Evolutionary conservation across 192 early-diverging fungal species (phyloP), one percentile per base, ranked within the genome.

Genomic region (Mortierella hygrophila): DNA sequence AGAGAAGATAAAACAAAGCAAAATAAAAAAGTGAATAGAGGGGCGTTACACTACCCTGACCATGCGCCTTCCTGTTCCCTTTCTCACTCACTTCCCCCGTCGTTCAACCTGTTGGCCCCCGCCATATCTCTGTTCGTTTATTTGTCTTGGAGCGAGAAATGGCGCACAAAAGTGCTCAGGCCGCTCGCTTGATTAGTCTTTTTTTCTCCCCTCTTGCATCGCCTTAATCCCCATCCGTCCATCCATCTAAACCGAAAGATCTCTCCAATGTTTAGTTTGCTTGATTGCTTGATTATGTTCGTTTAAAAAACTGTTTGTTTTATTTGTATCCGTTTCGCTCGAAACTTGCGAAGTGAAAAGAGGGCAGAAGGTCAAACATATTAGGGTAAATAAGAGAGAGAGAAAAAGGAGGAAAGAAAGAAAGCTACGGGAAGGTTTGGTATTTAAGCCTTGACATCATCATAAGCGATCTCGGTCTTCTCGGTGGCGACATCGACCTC

Each of bases 371-470:
- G 68, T 69, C 26, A 72, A 72, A 52, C 35, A 44, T 79, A 57
- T 29, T 72, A 79, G 42, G 55, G 74, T 60, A 47, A 40, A 29
- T 13, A 70, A 21, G 41, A 49, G 13, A 21, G 41, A 49, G 13
- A 26, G 18, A 70, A 49, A 68, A 76, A 32, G 11, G 11, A 9
- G 7, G 42, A n/a, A 15, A n/a, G 8, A 41, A 2, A 44, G n/a
- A 26, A 65, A 68, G 9, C 49, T 52, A 21, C 18, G 18, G 23
- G 23, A 26, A 60, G 3, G 60, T 1, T 32, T 20, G 32, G 32
- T 42, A 47, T 52, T 78, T 73, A 80, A 37, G 71, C 78, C 70
- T 80, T 73, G 78, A 80, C 71, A n/a, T 79, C 77, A 10, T 72
- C 47, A 38, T 29, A 79, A 15, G 40, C 70, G 38, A 26, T 21